Evolutionary conservation across 1,139 yeast species (phyloP), one percentile per base, ranked within the genome.

Genomic region (Hansenula lynferdii): DNA sequence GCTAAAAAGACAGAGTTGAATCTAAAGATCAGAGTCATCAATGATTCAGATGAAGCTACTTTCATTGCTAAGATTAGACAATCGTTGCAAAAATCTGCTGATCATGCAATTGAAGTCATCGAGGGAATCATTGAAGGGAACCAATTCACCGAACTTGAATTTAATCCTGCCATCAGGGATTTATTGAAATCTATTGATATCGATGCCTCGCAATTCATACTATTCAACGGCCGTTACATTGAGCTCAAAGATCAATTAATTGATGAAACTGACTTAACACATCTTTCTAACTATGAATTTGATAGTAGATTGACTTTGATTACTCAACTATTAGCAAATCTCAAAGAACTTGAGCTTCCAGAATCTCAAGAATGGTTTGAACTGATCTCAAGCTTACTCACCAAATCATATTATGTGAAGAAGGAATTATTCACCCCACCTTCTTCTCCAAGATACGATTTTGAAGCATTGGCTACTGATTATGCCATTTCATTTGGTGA

Each of bases 321-420:
- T 62, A 45, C 37, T 17, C 37, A 33, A 19, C 24, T 40, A 10
- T 18, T 37, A 29, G 43, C 19, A 19, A 32, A 26, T 2, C 33
- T 22, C 4, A 28, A 25, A 22, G 20, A 26, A 2, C 25, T 24
- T 5, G 42, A 41, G 5, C 19, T 25, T 8, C 25, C 27, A 5
- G 16, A 37, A 8, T 19, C 19, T 0, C 42, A 43, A 31, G 80
- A 73, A 42, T 70, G 75, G 73, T 70, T 67, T 51, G 85, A 78
- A 44, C 48, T 67, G 25, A 50, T 72, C 2, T 54, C 71, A 0
- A 65, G 76, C 34, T 42, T 55, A 0, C 44, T 77, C 2, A 65
- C 81, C 1, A 64, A 67, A 28, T 64, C 82, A 0, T 77, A 69
- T 44, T 68, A 59, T 6, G 45, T 54, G 20, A 61, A 60, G 3